Percentiles rank a stretch among this genome's conserved stretches.
Evolutionary conservation across 1,139 yeast species (phyloP).

Genomic region (Suhomyces atakaporum): DNA sequence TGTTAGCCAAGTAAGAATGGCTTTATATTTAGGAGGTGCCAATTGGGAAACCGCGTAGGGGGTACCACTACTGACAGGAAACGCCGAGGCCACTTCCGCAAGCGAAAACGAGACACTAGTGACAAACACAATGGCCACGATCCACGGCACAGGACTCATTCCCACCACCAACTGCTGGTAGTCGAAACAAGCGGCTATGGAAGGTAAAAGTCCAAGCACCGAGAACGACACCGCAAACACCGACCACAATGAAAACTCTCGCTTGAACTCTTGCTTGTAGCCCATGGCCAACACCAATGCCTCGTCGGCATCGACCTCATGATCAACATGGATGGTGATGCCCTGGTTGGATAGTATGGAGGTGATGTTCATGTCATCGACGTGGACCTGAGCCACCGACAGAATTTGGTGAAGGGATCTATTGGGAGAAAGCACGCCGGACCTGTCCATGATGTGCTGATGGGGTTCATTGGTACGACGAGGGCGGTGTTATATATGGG

Average conservation of each 20-base stretch:
- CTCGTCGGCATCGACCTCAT: slow-evolving; percentile 52
- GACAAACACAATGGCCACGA: slow-evolving; percentile 51
- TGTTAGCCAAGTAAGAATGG: slow-evolving; percentile 47
- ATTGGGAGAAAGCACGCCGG: slow-evolving; percentile 5
- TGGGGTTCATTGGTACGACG: neutral
- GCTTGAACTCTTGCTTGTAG: slow-evolving; percentile 70
- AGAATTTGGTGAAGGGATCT: slow-evolving; percentile 7
- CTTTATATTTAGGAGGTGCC: slow-evolving; percentile 55
- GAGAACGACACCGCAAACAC: slow-evolving; percentile 72
- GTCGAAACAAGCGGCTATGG: slow-evolving; percentile 60
- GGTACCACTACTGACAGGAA: slow-evolving; percentile 52
- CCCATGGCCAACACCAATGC: slow-evolving; percentile 66
- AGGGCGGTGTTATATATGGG: neutral
- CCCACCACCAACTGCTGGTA: slow-evolving; percentile 57
- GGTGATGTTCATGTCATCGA: slow-evolving; percentile 40
- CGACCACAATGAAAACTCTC: slow-evolving; percentile 65
- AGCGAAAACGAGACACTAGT: slow-evolving; percentile 51
- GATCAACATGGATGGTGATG: slow-evolving; percentile 46
- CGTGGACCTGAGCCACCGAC: slow-evolving; percentile 35
- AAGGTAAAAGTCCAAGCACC: slow-evolving; percentile 71
- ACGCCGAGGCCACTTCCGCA: slow-evolving; percentile 51
- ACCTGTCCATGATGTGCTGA: neutral
- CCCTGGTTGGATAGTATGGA: slow-evolving; percentile 45
- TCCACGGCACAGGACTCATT: slow-evolving; percentile 57
- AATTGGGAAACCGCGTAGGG: slow-evolving; percentile 53